Percentiles rank a stretch among this genome's conserved stretches.
phyloP scores from a whole-genome alignment of 1,284 basidiomycete species.

The Rhizoctonia solani region DNA sequence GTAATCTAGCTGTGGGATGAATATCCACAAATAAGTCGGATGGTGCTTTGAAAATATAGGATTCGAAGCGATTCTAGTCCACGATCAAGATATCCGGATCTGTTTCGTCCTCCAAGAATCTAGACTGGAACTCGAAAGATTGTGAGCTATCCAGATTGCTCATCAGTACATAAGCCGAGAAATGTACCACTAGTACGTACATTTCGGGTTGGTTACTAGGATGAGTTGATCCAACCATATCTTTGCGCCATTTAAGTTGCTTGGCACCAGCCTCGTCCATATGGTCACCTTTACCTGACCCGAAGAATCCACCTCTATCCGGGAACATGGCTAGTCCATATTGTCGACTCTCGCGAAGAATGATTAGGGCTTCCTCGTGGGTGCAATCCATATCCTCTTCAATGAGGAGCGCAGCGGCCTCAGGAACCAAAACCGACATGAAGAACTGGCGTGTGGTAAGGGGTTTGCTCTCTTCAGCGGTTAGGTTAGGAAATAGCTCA shows the following conservation, averaged over 20 bases:
- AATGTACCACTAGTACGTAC: background rate
- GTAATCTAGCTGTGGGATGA: background rate
- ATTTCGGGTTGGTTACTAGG: background rate
- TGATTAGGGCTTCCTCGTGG: conserved; percentile 53
- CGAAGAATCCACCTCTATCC: conserved; percentile 55
- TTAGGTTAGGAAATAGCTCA: conserved; percentile 62
- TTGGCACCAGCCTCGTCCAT: conserved; percentile 44
- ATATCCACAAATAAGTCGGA: background rate
- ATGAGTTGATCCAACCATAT: background rate
- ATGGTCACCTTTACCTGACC: conserved; percentile 43
- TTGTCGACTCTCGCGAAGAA: conserved; percentile 70
- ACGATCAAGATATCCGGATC: conserved; percentile 16
- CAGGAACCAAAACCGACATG: conserved; percentile 72
- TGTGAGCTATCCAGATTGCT: background rate
- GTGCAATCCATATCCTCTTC: conserved; percentile 63
- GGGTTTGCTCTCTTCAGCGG: conserved; percentile 53
- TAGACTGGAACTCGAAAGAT: background rate
- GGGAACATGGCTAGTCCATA: conserved; percentile 83
- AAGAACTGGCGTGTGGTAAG: conserved; percentile 71
- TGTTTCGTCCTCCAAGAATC: background rate
- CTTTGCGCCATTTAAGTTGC: conserved; percentile 33
- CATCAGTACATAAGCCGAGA: background rate
- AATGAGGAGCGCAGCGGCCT: conserved; percentile 71
- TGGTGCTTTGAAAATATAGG: background rate
- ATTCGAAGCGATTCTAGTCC: background rate